phyloP scores from a whole-genome alignment of 23 red algal genomes.

The Gracilaria domingensis region DNA sequence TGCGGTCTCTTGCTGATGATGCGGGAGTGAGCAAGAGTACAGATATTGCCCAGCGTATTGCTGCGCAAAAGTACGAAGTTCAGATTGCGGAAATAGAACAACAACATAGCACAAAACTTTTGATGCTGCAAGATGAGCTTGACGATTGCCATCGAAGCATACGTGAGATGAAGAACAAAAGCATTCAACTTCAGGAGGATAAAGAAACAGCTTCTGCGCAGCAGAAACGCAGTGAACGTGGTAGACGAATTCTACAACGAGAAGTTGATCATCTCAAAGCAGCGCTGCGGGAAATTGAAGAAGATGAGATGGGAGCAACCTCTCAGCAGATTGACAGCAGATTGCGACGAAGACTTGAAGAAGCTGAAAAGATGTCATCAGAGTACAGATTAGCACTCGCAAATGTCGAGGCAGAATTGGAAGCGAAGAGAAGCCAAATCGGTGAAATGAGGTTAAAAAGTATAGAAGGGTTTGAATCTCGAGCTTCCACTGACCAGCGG shows the following conservation, averaged over 20 bases:
- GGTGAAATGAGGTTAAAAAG: conserved; percentile 7
- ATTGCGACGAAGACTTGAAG: background rate
- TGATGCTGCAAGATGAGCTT: conserved; percentile 21
- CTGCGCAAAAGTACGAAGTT: conserved; percentile 11
- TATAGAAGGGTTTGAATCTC: background rate
- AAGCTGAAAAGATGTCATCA: background rate
- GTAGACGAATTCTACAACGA: conserved; percentile 36
- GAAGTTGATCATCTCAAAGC: conserved; percentile 36
- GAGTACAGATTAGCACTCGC: conserved; percentile 7
- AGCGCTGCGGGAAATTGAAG: conserved; percentile 35
- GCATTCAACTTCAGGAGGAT: background rate
- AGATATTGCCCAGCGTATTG: conserved; percentile 8
- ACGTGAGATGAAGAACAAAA: conserved; percentile 20
- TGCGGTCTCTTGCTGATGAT: background rate
- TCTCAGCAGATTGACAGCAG: background rate
- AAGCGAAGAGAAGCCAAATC: conserved; percentile 6
- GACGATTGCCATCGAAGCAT: conserved; percentile 3
- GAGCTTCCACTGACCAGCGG: conserved; percentile 2
- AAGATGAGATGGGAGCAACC: background rate
- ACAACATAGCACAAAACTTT: conserved; percentile 8
- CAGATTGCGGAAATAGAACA: conserved; percentile 8
- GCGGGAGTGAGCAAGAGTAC: background rate
- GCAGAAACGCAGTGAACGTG: conserved; percentile 29
- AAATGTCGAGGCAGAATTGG: conserved; percentile 9
- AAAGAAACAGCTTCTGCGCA: background rate